A percentile compares a stretch with the other conserved stretches of the same genome.
Evolutionary conservation across 2,329 filamentous ascomycete genomes (phyloP).

Genomic region (Beauveria brongniartii): DNA sequence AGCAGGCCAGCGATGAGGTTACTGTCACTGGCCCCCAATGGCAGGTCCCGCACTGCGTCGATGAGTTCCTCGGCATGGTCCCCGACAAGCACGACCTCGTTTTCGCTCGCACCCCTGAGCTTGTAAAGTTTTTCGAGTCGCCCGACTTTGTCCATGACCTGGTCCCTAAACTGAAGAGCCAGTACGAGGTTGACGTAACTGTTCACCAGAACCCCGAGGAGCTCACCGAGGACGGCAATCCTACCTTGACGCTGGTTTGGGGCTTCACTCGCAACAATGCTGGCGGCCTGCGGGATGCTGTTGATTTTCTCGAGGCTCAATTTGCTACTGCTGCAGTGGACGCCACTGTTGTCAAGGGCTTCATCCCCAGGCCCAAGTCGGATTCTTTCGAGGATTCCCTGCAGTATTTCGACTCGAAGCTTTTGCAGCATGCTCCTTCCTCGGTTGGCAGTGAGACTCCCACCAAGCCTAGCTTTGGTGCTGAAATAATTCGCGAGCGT

Average conservation of each 20-base stretch:
- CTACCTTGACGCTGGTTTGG: slow-evolving; percentile 59
- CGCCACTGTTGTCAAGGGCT: slow-evolving; percentile 75
- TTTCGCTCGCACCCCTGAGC: slow-evolving; percentile 64
- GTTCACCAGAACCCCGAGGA: slow-evolving; percentile 58
- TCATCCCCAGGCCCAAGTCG: slow-evolving; percentile 96
- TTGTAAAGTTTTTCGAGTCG: slow-evolving; percentile 76
- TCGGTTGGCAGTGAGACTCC: slow-evolving; percentile 79
- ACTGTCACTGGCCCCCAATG: slow-evolving; percentile 95
- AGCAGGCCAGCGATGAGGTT: slow-evolving; percentile 93
- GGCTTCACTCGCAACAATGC: slow-evolving; percentile 95
- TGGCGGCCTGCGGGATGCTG: slow-evolving; percentile 87
- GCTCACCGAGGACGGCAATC: slow-evolving; percentile 46
- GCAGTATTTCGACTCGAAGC: slow-evolving; percentile 93
- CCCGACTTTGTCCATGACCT: slow-evolving; percentile 74
- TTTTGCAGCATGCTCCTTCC: slow-evolving; percentile 84
- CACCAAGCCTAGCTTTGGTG: slow-evolving; percentile 74
- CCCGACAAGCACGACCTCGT: slow-evolving; percentile 91
- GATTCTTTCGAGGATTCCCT: slow-evolving; percentile 97
- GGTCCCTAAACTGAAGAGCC: slow-evolving; percentile 73
- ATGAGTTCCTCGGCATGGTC: slow-evolving; percentile 95
- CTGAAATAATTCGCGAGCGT: slow-evolving; percentile 71
- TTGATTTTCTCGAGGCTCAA: slow-evolving; percentile 83
- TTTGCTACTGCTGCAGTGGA: slow-evolving; percentile 88
- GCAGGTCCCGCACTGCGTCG: slow-evolving; percentile 93
- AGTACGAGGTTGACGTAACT: slow-evolving; percentile 85